Evolutionary conservation across 2,329 filamentous ascomycete genomes (phyloP), one percentile per base, ranked within the genome.

Genomic region (Fusarium anguioides): DNA sequence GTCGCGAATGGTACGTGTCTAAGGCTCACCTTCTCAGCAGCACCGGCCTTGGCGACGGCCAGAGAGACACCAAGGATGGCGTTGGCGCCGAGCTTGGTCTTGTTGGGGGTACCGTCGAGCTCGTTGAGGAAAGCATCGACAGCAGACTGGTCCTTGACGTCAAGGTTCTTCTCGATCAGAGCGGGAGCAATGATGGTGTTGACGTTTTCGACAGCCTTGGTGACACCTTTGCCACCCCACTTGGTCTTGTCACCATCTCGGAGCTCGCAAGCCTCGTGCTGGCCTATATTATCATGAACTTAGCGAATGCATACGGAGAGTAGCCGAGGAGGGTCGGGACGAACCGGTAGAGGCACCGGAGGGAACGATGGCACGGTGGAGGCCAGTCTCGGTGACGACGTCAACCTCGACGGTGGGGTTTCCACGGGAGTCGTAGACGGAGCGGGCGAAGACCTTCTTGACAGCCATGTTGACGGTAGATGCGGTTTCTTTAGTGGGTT

Each of bases 331-430:
- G 56, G 64, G 49, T 77, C 73, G 74, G 70, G 60, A 79, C 89
- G 78, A 81, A 94, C 91, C 94, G 76, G 94, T 97, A 75, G 95
- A 97, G 77, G 95, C 95, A 81, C 95, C 95, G 72, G 94, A 97
- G 76, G 95, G 95, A 69, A 98, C 95, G 80, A 97, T 97, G 80
- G 95, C 94, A 79, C 95, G 94, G 89, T 97, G 94, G 69, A 98
- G 90, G 78, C 95, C 95, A 76, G 92, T 96, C 86, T 97, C 93
- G 75, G 94, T 97, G 84, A 97, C 91, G 75, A 97, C 89, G 81
- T 97, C 95, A 77, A 98, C 95, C 88, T 98, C 95, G 78, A 97
- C 95, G 80, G 96, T 99, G 78, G 96, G 96, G 90, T 99, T 99
- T 81, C 89, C 89, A 80, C 96, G 95, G 81, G 96, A 98, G 89